These are phyloP conservation scores for Iris pallida DNA, from an alignment of 116 monocot species.

Conservation along the genomic window DNA sequence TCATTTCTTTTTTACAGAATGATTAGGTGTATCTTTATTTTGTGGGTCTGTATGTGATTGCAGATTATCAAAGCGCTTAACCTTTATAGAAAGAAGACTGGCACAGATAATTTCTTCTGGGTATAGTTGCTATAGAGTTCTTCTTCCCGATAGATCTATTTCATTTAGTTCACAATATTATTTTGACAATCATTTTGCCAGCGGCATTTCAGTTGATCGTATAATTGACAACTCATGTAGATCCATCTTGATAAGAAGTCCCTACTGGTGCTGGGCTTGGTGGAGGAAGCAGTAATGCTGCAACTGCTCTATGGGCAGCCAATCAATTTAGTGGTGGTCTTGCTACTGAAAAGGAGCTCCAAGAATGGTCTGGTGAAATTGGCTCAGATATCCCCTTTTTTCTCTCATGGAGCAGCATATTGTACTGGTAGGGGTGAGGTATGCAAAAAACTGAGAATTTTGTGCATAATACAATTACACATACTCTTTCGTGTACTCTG, in stretches of 20 bases:
- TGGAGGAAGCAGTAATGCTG: constrained; percentile 97
- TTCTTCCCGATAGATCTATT: background rate
- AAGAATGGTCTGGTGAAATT: constrained; percentile 92
- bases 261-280: constrained; percentile 98
- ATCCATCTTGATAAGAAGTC: constrained; percentile 95
- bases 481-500: no score
- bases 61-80: constrained; percentile 97
- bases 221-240: constrained; percentile 22
- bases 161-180: background rate
- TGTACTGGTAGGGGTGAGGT: constrained; percentile 99
- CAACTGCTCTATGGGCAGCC: constrained; percentile 97
- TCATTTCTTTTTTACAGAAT: background rate
- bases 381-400: constrained; percentile 98
- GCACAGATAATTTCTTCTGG: constrained; percentile 85
- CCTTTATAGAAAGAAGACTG: constrained; percentile 90
- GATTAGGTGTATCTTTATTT: background rate
- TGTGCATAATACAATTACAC: background rate
- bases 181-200: background rate
- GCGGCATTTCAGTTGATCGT: background rate
- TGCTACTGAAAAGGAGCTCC: constrained; percentile 85
- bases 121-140: constrained; percentile 30
- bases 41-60: background rate
- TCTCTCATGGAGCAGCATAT: constrained; percentile 91
- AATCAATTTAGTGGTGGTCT: constrained; percentile 81
- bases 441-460: constrained; percentile 10